Conservation (phyloP, 257 asterid species). For the Ballota nigra region DNA sequence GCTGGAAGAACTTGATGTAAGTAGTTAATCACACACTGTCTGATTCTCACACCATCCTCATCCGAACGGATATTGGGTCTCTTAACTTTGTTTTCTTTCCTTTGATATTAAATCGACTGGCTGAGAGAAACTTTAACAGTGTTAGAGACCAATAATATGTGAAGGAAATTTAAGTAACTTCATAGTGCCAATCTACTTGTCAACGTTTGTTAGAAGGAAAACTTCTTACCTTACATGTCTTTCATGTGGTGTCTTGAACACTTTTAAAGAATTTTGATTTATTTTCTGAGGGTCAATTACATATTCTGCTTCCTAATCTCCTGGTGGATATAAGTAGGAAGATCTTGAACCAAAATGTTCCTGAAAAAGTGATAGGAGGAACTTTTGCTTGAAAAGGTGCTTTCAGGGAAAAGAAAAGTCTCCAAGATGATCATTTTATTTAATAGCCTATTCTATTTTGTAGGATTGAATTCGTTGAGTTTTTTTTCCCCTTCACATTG, state of each 20-base stretch:
- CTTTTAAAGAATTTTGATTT: background rate
- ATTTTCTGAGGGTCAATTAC: background rate
- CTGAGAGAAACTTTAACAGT: background rate
- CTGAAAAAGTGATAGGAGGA: background rate
- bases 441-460: background rate
- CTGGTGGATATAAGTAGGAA: conserved; percentile 5
- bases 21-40: conserved; percentile 23
- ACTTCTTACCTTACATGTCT: background rate
- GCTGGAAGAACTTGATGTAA: conserved; percentile 98
- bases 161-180: background rate
- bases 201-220: background rate
- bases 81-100: background rate
- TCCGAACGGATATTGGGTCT: background rate
- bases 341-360: conserved; percentile 3
- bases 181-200: background rate
- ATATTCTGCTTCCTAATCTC: conserved; percentile 7
- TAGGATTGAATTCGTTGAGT: background rate
- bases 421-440: background rate
- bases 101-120: background rate
- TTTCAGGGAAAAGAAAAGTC: background rate
- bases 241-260: conserved; percentile 8
- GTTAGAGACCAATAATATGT: background rate
- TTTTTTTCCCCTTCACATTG: background rate
- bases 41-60: background rate
- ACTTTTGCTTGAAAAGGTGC: conserved; percentile 8